Evolutionary conservation across 148 eudicot species (phyloP).

Genomic region (Rhododendron henanense): DNA sequence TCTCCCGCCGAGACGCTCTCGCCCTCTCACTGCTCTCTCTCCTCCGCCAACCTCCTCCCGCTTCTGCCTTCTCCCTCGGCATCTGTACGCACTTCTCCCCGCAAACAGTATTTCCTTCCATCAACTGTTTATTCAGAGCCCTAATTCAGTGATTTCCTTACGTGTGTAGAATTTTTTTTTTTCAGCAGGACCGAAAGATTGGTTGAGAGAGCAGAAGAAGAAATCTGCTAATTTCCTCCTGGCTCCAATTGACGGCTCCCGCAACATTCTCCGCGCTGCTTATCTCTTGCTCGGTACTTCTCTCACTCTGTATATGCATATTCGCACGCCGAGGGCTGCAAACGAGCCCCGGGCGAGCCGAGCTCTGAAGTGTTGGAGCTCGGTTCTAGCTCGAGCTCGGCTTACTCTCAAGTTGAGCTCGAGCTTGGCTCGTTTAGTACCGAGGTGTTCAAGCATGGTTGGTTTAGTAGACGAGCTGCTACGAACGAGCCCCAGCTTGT

Average conservation of each 20-base stretch:
- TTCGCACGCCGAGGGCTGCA: background rate
- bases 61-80: constrained; percentile 12
- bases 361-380: too few relatives aligned
- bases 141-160: background rate
- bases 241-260: constrained; percentile 84
- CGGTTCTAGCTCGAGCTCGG: background rate
- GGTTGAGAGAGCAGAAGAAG: constrained; percentile 94
- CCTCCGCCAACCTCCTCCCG: constrained; percentile 3
- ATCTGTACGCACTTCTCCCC: constrained; percentile 1
- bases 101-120: background rate
- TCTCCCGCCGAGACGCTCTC: constrained; percentile 5
- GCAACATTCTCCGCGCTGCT: constrained; percentile 58
- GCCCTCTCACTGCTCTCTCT: background rate
- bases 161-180: background rate
- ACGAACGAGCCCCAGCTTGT: background rate
- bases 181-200: constrained; percentile 95
- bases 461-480: background rate
- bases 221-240: constrained; percentile 65
- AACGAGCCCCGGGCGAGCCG: background rate
- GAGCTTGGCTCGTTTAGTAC: background rate
- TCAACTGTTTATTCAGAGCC: background rate
- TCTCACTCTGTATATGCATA: background rate
- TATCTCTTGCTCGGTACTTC: constrained; percentile 50
- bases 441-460: background rate
- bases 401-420: too few relatives aligned